A percentile compares a stretch with the other conserved stretches of the same genome.
phyloP scores from a whole-genome alignment of 345 rosid species.

The Fremontodendron californicum region DNA sequence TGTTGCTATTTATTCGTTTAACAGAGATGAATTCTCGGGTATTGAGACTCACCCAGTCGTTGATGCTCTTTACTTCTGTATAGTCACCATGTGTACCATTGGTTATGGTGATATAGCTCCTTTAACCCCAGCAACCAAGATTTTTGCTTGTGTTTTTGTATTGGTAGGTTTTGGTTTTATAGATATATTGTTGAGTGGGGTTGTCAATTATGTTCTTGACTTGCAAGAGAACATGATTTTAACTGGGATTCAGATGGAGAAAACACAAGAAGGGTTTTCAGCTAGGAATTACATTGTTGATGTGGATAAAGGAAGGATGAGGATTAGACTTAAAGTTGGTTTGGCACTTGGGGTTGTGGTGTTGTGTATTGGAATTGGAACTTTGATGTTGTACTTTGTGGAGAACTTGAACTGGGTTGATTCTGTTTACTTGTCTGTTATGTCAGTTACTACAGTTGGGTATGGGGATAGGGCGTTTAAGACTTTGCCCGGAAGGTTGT shows the following conservation, averaged over 20 bases:
- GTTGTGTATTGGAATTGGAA: conserved; percentile 52
- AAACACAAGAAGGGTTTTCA: conserved; percentile 25
- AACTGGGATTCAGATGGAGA: conserved; percentile 35
- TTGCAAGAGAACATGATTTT: conserved; percentile 61
- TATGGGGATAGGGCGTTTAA: conserved; percentile 67
- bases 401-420: conserved; percentile 55
- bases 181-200: conserved; percentile 59
- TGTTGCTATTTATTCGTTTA: conserved; percentile 53
- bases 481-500: conserved; percentile 55
- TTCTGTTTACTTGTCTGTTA: conserved; percentile 66
- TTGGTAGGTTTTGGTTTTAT: conserved; percentile 69
- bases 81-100: conserved; percentile 80
- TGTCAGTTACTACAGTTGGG: conserved; percentile 83
- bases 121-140: conserved; percentile 51
- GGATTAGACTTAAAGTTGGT: conserved; percentile 71
- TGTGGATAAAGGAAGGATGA: conserved; percentile 71
- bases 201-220: conserved; percentile 60
- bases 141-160: conserved; percentile 65
- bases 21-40: conserved; percentile 57
- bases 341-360: conserved; percentile 69
- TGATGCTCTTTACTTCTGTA: conserved; percentile 75
- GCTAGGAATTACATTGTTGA: conserved; percentile 56
- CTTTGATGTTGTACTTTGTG: conserved; percentile 47
- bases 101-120: conserved; percentile 86
- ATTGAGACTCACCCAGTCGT: conserved; percentile 77